phyloP scores from a whole-genome alignment of 1,284 basidiomycete species.

The Kalmanozyma brasiliensis region DNA sequence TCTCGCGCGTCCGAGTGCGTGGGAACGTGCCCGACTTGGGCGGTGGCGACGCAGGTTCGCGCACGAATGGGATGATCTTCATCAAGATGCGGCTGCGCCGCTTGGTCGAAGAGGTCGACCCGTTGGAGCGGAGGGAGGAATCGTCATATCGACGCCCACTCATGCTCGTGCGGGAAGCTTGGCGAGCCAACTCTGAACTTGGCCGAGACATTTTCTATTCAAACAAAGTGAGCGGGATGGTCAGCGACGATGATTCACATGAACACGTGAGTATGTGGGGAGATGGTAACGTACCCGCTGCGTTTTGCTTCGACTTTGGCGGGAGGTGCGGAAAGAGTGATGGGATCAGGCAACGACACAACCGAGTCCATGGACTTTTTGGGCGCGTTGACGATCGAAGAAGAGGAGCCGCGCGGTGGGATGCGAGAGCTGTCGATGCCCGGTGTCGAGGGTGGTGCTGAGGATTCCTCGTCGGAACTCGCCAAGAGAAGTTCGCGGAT shows the following conservation, averaged over 20 bases:
- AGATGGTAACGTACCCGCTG: slow-evolving; percentile 31
- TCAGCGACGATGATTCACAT: too few species aligned
- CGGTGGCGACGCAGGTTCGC: slow-evolving; percentile 3
- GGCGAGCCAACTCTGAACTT: slow-evolving; percentile 40
- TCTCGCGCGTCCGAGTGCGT: slow-evolving; percentile 3
- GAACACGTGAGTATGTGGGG: too few species aligned
- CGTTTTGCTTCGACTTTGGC: slow-evolving; percentile 6
- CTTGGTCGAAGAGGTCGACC: slow-evolving; percentile 12
- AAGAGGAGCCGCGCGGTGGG: slow-evolving; percentile 23
- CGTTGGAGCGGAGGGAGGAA: slow-evolving; percentile 12
- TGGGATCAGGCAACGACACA: slow-evolving; percentile 12
- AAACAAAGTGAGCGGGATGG: too few species aligned
- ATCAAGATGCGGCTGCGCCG: slow-evolving; percentile 29
- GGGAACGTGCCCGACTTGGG: slow-evolving; percentile 28
- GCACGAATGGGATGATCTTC: slow-evolving; percentile 42
- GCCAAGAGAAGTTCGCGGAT: slow-evolving; percentile 37
- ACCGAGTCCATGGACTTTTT: slow-evolving; percentile 44
- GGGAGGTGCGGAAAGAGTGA: slow-evolving; percentile 16
- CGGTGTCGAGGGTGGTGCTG: slow-evolving; percentile 27
- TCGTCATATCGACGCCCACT: slow-evolving; percentile 7
- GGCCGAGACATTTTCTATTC: slow-evolving; percentile 36
- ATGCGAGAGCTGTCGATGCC: slow-evolving; percentile 26
- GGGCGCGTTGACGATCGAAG: not conserved
- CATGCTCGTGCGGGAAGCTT: slow-evolving; percentile 36
- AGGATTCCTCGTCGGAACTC: slow-evolving; percentile 37